Percentiles rank a stretch among this genome's conserved stretches.
These are phyloP conservation scores for Mollisia scopiformis DNA, from an alignment of 2,329 filamentous ascomycete genomes.

Conservation along the genomic window DNA sequence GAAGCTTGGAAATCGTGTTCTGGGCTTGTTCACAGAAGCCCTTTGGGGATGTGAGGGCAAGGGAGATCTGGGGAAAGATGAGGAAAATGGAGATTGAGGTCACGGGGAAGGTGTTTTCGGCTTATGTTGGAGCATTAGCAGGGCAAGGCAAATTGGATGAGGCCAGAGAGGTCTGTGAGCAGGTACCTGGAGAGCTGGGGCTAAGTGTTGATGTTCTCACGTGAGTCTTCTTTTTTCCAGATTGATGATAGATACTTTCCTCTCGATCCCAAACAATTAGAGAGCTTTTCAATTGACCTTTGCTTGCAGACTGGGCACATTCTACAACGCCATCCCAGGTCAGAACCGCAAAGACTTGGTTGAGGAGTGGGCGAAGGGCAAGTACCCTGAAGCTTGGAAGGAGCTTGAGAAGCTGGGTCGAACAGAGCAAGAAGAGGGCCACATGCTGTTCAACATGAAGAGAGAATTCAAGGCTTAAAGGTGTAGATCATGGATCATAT, in stretches of 20 bases:
- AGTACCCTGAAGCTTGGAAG: slow-evolving; percentile 71
- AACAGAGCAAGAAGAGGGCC: slow-evolving; percentile 30
- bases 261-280: too few relatives aligned
- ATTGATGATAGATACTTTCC: background rate
- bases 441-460: slow-evolving; percentile 32
- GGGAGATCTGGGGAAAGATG: slow-evolving; percentile 72
- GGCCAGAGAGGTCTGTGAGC: slow-evolving; percentile 65
- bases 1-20: slow-evolving; percentile 80
- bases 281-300: too few relatives aligned
- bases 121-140: slow-evolving; percentile 77
- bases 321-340: slow-evolving; percentile 74
- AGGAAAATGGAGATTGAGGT: slow-evolving; percentile 78
- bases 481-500: slow-evolving; percentile 10
- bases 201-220: slow-evolving; percentile 69
- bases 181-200: slow-evolving; percentile 68
- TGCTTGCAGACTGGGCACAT: slow-evolving; percentile 75
- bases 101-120: slow-evolving; percentile 71
- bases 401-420: slow-evolving; percentile 49
- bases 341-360: slow-evolving; percentile 69
- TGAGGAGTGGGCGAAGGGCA: slow-evolving; percentile 71
- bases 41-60: slow-evolving; percentile 61
- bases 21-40: slow-evolving; percentile 71
- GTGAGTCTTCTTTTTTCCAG: slow-evolving; percentile 53
- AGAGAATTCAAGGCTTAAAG: slow-evolving; percentile 28
- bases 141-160: slow-evolving; percentile 72